Percentiles rank a stretch among this genome's conserved stretches.
Conservation (phyloP, 2,329 filamentous ascomycete species). For the Microdochium nivale region DNA sequence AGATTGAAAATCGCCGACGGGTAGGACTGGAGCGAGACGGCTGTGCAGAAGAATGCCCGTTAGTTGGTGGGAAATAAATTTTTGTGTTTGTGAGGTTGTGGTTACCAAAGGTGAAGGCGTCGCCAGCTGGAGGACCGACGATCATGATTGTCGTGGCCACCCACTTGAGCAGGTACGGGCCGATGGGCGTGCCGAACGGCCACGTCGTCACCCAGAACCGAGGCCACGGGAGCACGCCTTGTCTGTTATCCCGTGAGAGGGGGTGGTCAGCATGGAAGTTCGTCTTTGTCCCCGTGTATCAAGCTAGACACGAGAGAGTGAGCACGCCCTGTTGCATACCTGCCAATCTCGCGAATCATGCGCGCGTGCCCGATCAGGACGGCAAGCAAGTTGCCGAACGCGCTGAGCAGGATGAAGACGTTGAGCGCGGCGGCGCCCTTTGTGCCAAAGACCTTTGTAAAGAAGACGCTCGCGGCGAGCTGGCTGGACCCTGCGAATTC, state of each 20-base stretch:
- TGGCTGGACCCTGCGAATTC: constrained; percentile 41
- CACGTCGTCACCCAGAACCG: constrained; percentile 52
- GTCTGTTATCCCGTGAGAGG: constrained; percentile 21
- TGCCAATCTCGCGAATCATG: constrained; percentile 49
- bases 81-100: no score
- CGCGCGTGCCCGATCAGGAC: constrained; percentile 47
- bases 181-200: constrained; percentile 54
- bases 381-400: neutral
- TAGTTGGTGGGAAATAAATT: no score
- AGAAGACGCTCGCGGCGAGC: constrained; percentile 48
- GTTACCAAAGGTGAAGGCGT: constrained; percentile 53
- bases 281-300: no score
- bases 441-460: constrained; percentile 46
- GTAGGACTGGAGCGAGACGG: constrained; percentile 51
- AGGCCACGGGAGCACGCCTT: constrained; percentile 51
- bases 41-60: no score
- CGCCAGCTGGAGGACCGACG: constrained; percentile 49
- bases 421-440: constrained; percentile 35
- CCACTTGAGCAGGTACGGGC: constrained; percentile 50
- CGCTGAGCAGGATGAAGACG: neutral
- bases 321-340: constrained; percentile 18
- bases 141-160: constrained; percentile 49
- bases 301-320: neutral
- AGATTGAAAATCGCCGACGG: constrained; percentile 50
- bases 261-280: no score